Percentiles rank a stretch among this genome's conserved stretches.
Conservation (phyloP, 805 yeast genomes). For the Groenewaldozyma tartarivorans region DNA sequence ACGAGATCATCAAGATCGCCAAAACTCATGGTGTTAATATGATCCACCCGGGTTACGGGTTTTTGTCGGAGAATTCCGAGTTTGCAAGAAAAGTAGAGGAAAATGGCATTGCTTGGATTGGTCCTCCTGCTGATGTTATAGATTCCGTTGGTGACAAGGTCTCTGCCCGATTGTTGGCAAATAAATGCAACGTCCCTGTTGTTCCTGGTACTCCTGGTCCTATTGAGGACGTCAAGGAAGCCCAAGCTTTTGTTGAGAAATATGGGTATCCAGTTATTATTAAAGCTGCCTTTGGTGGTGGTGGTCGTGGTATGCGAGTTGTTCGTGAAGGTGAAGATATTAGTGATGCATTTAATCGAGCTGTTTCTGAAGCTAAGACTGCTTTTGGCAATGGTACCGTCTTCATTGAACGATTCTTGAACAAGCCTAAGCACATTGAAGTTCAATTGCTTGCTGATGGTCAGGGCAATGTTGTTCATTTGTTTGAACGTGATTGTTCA, state of each 20-base stretch:
- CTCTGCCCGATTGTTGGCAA: conserved; percentile 82
- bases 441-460: conserved; percentile 91
- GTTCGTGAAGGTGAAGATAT: conserved; percentile 94
- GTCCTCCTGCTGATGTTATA: conserved; percentile 80
- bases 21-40: conserved; percentile 66
- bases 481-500: conserved; percentile 98
- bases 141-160: conserved; percentile 97
- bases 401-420: conserved; percentile 90
- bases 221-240: conserved; percentile 70
- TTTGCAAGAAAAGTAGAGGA: conserved; percentile 87
- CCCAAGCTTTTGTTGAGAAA: conserved; percentile 64
- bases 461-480: conserved; percentile 89
- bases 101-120: conserved; percentile 91
- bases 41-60: conserved; percentile 83
- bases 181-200: conserved; percentile 72
- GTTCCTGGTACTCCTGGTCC: conserved; percentile 99
- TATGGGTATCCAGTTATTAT: conserved; percentile 95
- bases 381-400: conserved; percentile 99
- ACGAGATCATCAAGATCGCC: conserved; percentile 86
- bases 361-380: conserved; percentile 85
- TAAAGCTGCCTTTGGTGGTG: conserved; percentile 99
- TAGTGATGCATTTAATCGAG: conserved; percentile 85
- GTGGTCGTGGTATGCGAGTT: conserved; percentile 99
- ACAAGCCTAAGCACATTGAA: conserved; percentile 95
- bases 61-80: conserved; percentile 82